phyloP scores from a whole-genome alignment of 2,329 filamentous ascomycete genomes.

The Dactylellina leptospora region DNA sequence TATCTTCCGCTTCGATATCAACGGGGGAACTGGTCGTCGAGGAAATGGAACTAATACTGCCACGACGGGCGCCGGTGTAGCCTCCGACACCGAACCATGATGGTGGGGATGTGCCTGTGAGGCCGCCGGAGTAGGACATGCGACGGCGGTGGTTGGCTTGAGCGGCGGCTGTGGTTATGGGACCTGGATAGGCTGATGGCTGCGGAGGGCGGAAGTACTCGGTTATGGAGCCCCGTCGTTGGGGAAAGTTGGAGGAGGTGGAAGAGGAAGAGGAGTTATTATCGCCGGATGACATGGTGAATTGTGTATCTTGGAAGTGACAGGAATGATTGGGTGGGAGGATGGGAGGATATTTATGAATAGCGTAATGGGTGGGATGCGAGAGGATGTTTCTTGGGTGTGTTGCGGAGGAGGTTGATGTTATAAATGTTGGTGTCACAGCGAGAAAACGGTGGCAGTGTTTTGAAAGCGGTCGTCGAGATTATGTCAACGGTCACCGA shows the following conservation, averaged over 20 bases:
- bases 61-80: conserved; percentile 51
- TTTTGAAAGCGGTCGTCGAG: neutral
- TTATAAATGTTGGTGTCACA: neutral
- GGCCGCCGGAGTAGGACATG: conserved; percentile 77
- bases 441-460: conserved; percentile 1
- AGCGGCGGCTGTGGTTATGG: conserved; percentile 63
- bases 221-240: conserved; percentile 54
- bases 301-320: neutral
- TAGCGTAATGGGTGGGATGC: neutral
- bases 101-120: conserved; percentile 74
- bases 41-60: conserved; percentile 57
- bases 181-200: conserved; percentile 62
- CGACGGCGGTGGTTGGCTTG: conserved; percentile 72
- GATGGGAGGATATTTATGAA: too few relatives aligned
- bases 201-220: conserved; percentile 55
- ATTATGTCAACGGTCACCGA: neutral
- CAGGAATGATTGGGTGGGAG: neutral
- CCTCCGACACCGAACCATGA: conserved; percentile 36
- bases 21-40: conserved; percentile 62
- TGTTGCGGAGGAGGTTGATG: conserved; percentile 2
- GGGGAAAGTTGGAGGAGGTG: conserved; percentile 25
- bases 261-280: conserved; percentile 23
- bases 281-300: conserved; percentile 38
- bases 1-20: conserved; percentile 61
- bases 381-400: neutral